A percentile compares a stretch with the other conserved stretches of the same genome.
Conservation (phyloP, 768 basidiomycete species). For the Trametes gibbosa region DNA sequence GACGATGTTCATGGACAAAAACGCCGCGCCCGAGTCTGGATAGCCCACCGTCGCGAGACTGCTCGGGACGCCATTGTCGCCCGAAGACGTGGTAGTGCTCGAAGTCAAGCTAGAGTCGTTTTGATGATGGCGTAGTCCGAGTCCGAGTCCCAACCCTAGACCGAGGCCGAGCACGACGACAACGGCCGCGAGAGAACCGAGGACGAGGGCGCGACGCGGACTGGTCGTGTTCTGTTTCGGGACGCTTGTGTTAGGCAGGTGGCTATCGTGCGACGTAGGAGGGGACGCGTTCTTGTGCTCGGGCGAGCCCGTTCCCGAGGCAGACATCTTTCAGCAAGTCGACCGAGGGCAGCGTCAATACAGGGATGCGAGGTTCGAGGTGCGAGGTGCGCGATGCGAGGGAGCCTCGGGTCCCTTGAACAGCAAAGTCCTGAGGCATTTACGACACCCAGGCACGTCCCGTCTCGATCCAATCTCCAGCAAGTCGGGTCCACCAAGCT, state of each 20-base stretch:
- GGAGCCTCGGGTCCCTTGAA: background rate
- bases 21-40: conserved; percentile 3
- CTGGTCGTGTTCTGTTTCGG: background rate
- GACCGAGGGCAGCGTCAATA: background rate
- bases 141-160: conserved; percentile 27
- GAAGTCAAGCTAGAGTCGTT: background rate
- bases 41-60: conserved; percentile 2
- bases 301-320: conserved; percentile 1
- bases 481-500: too few relatives aligned
- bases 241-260: background rate
- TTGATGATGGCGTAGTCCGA: conserved; percentile 13
- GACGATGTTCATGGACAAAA: conserved; percentile 4
- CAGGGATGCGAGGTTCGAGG: background rate
- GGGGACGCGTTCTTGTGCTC: background rate
- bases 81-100: background rate
- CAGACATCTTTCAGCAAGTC: background rate
- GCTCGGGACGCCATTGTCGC: background rate
- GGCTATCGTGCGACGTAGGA: background rate
- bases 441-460: background rate
- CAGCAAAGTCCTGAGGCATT: background rate
- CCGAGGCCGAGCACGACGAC: conserved; percentile 24
- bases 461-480: background rate
- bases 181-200: background rate
- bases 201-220: background rate
- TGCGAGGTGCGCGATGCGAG: background rate